Conservation (phyloP, 2,329 filamentous ascomycete genomes). For the Pseudopyricularia cyperi region DNA sequence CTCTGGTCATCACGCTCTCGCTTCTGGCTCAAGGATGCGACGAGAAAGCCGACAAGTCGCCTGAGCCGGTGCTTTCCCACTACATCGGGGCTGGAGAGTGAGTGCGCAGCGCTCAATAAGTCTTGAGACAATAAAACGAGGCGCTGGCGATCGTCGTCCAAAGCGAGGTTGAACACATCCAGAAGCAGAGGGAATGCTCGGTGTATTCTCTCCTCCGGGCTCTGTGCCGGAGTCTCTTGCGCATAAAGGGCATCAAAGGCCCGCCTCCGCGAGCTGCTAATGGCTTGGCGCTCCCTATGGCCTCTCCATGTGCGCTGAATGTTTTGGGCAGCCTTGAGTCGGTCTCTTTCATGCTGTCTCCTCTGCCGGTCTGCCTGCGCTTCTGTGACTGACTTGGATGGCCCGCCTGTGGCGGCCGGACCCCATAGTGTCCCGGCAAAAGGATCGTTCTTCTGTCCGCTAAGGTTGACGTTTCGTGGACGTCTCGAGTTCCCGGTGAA, state of each 20-base stretch:
- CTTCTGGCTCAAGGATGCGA: conserved; percentile 19
- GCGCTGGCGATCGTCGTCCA: conserved; percentile 33
- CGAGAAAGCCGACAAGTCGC: conserved; percentile 22
- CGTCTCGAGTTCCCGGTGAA: conserved; percentile 83
- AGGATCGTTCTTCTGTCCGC: conserved; percentile 66
- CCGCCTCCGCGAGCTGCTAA: conserved; percentile 43
- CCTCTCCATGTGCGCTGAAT: conserved; percentile 81
- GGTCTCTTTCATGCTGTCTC: conserved; percentile 69
- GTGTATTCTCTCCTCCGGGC: conserved; percentile 21
- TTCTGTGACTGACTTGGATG: conserved; percentile 67
- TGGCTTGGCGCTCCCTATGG: conserved; percentile 44
- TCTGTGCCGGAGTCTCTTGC: conserved; percentile 10
- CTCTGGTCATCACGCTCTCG: not conserved
- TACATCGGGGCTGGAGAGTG: conserved; percentile 18
- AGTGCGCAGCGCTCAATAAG: conserved; percentile 21
- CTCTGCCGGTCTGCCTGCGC: conserved; percentile 76
- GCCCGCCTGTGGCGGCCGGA: conserved; percentile 42
- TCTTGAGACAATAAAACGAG: conserved; percentile 32
- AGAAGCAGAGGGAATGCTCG: conserved; percentile 34
- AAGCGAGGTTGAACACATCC: conserved; percentile 31
- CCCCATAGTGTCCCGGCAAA: conserved; percentile 54
- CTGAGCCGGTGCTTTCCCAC: conserved; percentile 17
- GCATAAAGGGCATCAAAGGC: conserved; percentile 51
- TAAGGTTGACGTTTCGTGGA: conserved; percentile 86
- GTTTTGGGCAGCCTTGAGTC: conserved; percentile 56